Percentiles rank a stretch among this genome's conserved stretches.
These are phyloP conservation scores for Microdochium paspali DNA, from an alignment of 2,329 filamentous ascomycete species.

Conservation along the genomic window DNA sequence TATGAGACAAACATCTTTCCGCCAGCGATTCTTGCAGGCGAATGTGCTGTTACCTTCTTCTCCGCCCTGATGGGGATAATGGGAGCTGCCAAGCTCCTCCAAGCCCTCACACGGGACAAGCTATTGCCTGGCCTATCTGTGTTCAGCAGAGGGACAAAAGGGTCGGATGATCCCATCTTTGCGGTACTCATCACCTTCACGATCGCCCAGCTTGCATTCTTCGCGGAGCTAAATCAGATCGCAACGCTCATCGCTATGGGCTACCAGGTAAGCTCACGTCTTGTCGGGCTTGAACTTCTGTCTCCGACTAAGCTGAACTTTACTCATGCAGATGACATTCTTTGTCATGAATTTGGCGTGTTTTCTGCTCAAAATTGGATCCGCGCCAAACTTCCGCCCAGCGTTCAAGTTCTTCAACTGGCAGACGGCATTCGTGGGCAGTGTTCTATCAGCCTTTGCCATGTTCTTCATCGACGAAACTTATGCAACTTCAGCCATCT, in stretches of 20 bases:
- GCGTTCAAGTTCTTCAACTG: constrained; percentile 86
- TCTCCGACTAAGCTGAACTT: constrained; percentile 5
- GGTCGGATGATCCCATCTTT: constrained; percentile 63
- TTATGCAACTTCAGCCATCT: constrained; percentile 68
- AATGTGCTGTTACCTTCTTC: constrained; percentile 76
- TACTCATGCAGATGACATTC: constrained; percentile 62
- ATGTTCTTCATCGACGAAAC: constrained; percentile 89
- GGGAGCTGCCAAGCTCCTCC: constrained; percentile 73
- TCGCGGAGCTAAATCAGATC: constrained; percentile 80
- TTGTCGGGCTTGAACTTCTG: neutral
- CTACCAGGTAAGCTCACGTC: constrained; percentile 48
- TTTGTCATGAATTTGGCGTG: constrained; percentile 82
- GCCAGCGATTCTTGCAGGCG: constrained; percentile 65
- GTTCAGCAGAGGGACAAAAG: constrained; percentile 65
- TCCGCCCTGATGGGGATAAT: constrained; percentile 83
- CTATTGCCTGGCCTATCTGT: constrained; percentile 66
- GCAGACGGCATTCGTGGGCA: constrained; percentile 68
- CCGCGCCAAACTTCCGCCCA: constrained; percentile 80
- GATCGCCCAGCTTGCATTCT: constrained; percentile 69
- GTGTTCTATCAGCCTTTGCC: constrained; percentile 64
- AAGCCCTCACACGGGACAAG: constrained; percentile 72
- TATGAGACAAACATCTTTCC: constrained; percentile 72
- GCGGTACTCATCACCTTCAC: constrained; percentile 69
- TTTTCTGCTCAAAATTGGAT: constrained; percentile 77
- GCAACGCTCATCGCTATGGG: constrained; percentile 87